Evolutionary conservation across 108 stramenopile species (phyloP).

Genomic region (Thalassiosira profunda): DNA sequence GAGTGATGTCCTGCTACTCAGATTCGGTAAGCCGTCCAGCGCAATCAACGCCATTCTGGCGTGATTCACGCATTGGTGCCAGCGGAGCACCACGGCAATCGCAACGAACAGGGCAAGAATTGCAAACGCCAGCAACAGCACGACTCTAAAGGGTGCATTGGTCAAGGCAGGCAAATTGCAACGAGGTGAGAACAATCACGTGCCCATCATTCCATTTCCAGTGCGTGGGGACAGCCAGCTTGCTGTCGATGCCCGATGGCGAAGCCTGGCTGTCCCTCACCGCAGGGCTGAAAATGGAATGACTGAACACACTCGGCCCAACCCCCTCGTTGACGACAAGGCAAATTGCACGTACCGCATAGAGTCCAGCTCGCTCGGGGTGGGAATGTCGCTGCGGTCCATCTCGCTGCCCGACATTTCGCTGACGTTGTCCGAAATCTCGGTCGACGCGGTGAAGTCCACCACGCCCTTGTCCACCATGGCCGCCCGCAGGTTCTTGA

Average conservation of each 20-base stretch:
- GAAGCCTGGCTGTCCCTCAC: background rate
- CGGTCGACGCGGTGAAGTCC: constrained; percentile 55
- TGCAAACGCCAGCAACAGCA: constrained; percentile 19
- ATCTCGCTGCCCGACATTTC: constrained; percentile 51
- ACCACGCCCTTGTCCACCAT: constrained; percentile 75
- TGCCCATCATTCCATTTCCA: constrained; percentile 31
- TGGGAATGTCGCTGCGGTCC: constrained; percentile 31
- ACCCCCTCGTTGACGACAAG: background rate
- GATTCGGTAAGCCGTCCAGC: constrained; percentile 7
- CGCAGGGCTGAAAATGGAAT: constrained; percentile 7
- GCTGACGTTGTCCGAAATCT: constrained; percentile 46
- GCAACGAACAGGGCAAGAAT: constrained; percentile 12
- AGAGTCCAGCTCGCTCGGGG: constrained; percentile 31
- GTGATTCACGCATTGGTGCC: constrained; percentile 11
- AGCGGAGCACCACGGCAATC: constrained; percentile 16
- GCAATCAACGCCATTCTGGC: constrained; percentile 18
- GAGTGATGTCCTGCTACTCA: background rate
- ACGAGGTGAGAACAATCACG: constrained; percentile 22
- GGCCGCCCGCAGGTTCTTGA: constrained; percentile 79
- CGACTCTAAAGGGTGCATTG: constrained; percentile 22
- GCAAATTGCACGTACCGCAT: constrained; percentile 34
- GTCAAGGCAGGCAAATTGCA: background rate
- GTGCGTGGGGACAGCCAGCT: constrained; percentile 1
- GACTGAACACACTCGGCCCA: constrained; percentile 14
- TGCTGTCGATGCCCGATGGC: background rate